Percentiles rank a stretch among this genome's conserved stretches.
These are phyloP conservation scores for Apiospora rasikravindrae DNA, from an alignment of 2,329 filamentous ascomycete genomes.

Conservation along the genomic window DNA sequence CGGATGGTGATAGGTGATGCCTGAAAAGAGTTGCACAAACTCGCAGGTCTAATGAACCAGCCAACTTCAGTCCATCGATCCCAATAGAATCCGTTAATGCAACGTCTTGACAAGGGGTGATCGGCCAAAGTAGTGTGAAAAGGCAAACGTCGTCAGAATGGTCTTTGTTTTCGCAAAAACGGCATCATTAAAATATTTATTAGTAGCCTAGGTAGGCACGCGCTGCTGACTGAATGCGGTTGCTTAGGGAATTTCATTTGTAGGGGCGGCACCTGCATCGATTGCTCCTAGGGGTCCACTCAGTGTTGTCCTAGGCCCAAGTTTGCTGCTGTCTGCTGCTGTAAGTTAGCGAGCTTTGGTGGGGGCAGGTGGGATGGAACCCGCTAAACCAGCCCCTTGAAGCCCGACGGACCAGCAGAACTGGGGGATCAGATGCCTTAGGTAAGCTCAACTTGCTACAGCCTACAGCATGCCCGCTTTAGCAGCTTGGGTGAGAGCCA, in stretches of 20 bases:
- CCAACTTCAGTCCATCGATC: constrained; percentile 7
- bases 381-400: constrained; percentile 11
- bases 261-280: neutral
- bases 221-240: neutral
- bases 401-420: neutral
- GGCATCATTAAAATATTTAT: neutral
- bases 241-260: neutral
- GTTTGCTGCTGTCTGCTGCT: neutral
- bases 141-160: neutral
- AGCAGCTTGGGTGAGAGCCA: neutral
- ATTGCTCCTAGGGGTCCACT: neutral
- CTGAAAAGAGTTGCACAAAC: constrained; percentile 3
- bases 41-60: neutral
- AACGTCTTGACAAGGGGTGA: neutral
- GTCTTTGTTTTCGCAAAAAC: constrained; percentile 10
- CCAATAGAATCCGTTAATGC: neutral
- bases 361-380: constrained; percentile 9
- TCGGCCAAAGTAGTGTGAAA: neutral
- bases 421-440: neutral
- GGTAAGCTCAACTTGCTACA: constrained; percentile 1
- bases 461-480: neutral
- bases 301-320: neutral
- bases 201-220: neutral
- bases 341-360: neutral
- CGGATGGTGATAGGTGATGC: neutral